phyloP scores from a whole-genome alignment of 2,329 filamentous ascomycete genomes.

The Fusarium penzigii region DNA sequence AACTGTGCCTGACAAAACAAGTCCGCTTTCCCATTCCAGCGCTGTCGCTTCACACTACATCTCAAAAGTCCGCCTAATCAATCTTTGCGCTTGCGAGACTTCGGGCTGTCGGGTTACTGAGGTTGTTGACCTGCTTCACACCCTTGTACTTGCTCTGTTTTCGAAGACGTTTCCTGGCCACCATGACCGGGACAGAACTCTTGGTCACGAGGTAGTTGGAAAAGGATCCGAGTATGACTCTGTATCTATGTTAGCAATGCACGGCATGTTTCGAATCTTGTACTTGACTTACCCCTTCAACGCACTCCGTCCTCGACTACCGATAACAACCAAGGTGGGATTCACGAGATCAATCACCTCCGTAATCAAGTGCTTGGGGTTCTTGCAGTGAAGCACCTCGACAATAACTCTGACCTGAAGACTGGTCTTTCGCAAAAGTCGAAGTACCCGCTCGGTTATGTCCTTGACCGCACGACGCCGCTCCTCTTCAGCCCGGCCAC shows the following conservation, averaged over 20 bases:
- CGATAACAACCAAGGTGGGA: conserved; percentile 90
- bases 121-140: conserved; percentile 77
- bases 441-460: conserved; percentile 83
- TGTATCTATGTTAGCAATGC: conserved; percentile 43
- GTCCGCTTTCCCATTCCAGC: too few species aligned
- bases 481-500: conserved; percentile 71
- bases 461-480: conserved; percentile 77
- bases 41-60: too few species aligned
- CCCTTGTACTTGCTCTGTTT: conserved; percentile 84
- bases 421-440: conserved; percentile 83
- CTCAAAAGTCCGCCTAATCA: conserved; percentile 48
- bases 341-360: conserved; percentile 94
- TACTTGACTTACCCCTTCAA: conserved; percentile 76
- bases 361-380: conserved; percentile 90
- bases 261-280: neutral
- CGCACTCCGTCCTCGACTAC: conserved; percentile 86
- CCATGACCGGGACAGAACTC: conserved; percentile 96
- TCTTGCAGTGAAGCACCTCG: conserved; percentile 98
- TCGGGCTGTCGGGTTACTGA: conserved; percentile 67
- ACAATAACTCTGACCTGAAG: conserved; percentile 92
- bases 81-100: conserved; percentile 73
- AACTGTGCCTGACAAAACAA: too few species aligned
- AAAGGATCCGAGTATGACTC: conserved; percentile 92
- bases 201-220: conserved; percentile 98
- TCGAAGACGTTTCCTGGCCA: conserved; percentile 83